phyloP scores from a whole-genome alignment of 176 grass and related monocot species.

The Stipa capillata region DNA sequence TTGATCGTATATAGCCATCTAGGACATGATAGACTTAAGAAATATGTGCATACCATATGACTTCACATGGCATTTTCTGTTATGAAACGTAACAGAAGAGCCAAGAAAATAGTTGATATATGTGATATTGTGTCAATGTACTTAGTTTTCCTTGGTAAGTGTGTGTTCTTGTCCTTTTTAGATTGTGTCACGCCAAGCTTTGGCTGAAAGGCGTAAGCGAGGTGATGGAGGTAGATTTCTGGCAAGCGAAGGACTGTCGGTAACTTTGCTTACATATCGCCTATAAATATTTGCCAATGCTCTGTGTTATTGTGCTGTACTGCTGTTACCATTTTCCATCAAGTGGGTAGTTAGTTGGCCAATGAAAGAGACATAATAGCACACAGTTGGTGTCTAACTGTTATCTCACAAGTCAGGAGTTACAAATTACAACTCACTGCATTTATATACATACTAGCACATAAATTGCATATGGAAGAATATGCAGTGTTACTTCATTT shows the following conservation, averaged over 20 bases:
- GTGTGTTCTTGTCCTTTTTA: slow-evolving; percentile 27
- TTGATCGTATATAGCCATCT: not conserved
- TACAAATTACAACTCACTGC: not conserved
- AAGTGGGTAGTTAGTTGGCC: too few species aligned
- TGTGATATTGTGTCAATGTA: not conserved
- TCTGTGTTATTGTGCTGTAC: not conserved
- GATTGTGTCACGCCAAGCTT: slow-evolving; percentile 66
- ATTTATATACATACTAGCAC: not conserved
- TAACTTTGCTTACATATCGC: slow-evolving; percentile 19
- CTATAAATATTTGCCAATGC: slow-evolving; percentile 5
- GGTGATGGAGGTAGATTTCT: slow-evolving; percentile 72
- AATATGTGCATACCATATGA: not conserved
- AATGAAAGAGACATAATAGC: too few species aligned
- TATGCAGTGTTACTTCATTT: not conserved
- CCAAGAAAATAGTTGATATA: not conserved
- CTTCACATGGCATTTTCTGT: not conserved
- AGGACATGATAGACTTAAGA: not conserved
- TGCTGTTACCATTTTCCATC: too few species aligned
- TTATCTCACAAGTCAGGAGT: not conserved
- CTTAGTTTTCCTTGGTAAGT: slow-evolving; percentile 15
- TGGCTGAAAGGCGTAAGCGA: slow-evolving; percentile 53
- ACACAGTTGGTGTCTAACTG: not conserved
- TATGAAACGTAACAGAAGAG: not conserved
- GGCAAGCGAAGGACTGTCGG: slow-evolving; percentile 33
- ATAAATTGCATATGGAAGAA: not conserved